Conservation (phyloP, 2,329 filamentous ascomycete species). For the Diaporthe sp. region DNA sequence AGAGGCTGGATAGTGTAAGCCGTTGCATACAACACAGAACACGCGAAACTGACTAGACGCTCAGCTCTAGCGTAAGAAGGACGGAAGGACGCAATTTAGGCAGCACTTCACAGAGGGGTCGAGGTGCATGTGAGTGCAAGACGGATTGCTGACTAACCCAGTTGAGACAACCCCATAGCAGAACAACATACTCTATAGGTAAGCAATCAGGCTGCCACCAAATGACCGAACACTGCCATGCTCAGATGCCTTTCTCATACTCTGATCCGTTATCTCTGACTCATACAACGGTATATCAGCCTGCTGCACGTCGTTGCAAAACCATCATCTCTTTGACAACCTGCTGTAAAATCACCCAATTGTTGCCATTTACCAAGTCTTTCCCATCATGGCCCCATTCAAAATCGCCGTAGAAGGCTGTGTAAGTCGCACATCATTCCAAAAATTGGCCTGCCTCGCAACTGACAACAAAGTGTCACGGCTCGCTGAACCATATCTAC, state of each 20-base stretch:
- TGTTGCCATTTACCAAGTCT: neutral
- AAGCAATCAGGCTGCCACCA: neutral
- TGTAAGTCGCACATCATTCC: constrained; percentile 2
- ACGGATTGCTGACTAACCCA: too few species aligned
- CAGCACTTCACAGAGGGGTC: neutral
- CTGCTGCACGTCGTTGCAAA: neutral
- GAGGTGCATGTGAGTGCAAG: too few species aligned
- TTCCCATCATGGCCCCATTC: neutral
- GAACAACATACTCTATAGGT: neutral
- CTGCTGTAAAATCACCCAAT: neutral
- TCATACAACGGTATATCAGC: too few species aligned
- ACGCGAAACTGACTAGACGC: neutral
- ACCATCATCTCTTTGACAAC: neutral
- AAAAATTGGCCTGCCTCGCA: neutral
- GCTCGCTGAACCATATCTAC: constrained; percentile 14
- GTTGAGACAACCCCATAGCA: too few species aligned
- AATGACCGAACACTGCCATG: neutral
- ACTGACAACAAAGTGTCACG: constrained; percentile 24
- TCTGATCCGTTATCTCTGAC: neutral
- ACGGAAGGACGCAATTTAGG: neutral
- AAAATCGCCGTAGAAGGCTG: constrained; percentile 16
- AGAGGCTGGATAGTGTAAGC: neutral
- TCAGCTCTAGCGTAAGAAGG: neutral
- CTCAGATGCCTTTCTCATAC: neutral
- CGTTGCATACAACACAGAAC: neutral